Base-by-base conservation (phyloP, 73 alveolate genomes). In the Paramecium pentaurelia region DNA sequence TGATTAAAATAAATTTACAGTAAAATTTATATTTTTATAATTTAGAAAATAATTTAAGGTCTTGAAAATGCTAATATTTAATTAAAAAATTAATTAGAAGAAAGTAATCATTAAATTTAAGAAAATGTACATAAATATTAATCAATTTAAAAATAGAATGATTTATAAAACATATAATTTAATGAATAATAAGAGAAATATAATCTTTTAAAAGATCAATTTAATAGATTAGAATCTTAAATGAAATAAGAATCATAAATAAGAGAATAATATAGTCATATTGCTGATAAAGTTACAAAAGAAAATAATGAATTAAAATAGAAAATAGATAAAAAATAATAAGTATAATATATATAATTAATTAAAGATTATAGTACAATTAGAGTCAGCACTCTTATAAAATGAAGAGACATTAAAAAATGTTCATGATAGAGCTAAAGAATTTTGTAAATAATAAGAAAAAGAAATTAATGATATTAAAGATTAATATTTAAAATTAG, bases 401-500 rank as follows among this genome's bases (percentile, higher is more conserved):
- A 80, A 80, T 80, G 91, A 80, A 36, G 91, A 80, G 18, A 80
- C 91, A 42, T 49, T 80, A 45, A 80, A 80, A 9, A 80, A 80
- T 45, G 91, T 80, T 11, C 91, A 80, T 45, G 91, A 80, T 34
- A 45, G 58, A 49, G 91, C 91, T 6, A 80, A 49, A 25, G 91
- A 80, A 18, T 80, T 80, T 49, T 80, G 91, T 80, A 80, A 80
- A 80, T 44, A 42, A 36, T 80, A 80, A 42, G 91, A 80, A 80
- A 80, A 80, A 45, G 91, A 80, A 22, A 80, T 80, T 2, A 80
- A 80, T 80, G 91, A 80, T 80, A 80, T 80, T 12, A 80, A 80
- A 11, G 91, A 80, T 44, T 28, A 80, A 80, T 80, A 80, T 47
- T 27, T 80, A 45, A 80, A 80, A 28, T 44, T 80, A 22, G 91